Percentiles rank a stretch among this genome's conserved stretches.
Evolutionary conservation across 2,329 filamentous ascomycete genomes (phyloP).

Genomic region (Anthostomella pinea): DNA sequence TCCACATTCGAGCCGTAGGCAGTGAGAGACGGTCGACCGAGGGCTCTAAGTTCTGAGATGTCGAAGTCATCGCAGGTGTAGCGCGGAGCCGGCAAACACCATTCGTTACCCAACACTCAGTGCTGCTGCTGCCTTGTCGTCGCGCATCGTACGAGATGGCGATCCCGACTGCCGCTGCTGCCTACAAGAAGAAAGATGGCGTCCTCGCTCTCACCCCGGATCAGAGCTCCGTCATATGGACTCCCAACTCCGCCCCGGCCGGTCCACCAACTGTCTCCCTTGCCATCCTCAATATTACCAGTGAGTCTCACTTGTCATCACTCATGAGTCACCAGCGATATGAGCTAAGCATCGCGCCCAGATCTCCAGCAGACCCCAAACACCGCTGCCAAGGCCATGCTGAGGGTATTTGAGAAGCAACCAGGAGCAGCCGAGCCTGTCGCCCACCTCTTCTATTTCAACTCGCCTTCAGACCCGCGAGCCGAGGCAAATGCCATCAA

Average conservation of each 20-base stretch:
- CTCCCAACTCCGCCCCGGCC: slow-evolving; percentile 59
- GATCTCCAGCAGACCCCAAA: slow-evolving; percentile 95
- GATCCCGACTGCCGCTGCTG: slow-evolving; percentile 61
- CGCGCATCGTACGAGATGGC: slow-evolving; percentile 44
- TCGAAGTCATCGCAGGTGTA: too few relatives aligned
- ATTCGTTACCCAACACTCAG: too few relatives aligned
- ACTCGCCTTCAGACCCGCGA: slow-evolving; percentile 70
- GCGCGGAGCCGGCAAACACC: too few relatives aligned
- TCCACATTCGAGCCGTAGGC: too few relatives aligned
- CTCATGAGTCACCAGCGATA: slow-evolving; percentile 2
- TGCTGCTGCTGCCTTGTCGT: too few relatives aligned
- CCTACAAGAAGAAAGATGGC: slow-evolving; percentile 97
- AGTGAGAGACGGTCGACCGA: too few relatives aligned
- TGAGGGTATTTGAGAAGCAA: slow-evolving; percentile 82
- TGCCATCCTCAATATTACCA: slow-evolving; percentile 73
- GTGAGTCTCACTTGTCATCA: slow-evolving; percentile 47
- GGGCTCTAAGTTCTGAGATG: too few relatives aligned
- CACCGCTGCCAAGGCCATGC: slow-evolving; percentile 82
- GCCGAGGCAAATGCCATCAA: slow-evolving; percentile 83
- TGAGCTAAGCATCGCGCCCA: slow-evolving; percentile 34
- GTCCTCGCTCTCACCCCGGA: slow-evolving; percentile 72
- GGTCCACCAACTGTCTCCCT: slow-evolving; percentile 67
- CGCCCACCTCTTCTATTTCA: slow-evolving; percentile 86
- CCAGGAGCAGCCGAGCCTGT: slow-evolving; percentile 57
- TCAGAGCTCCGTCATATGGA: slow-evolving; percentile 76